These are phyloP conservation scores for Murraya paniculata DNA, from an alignment of 345 rosid genomes.

Conservation along the genomic window DNA sequence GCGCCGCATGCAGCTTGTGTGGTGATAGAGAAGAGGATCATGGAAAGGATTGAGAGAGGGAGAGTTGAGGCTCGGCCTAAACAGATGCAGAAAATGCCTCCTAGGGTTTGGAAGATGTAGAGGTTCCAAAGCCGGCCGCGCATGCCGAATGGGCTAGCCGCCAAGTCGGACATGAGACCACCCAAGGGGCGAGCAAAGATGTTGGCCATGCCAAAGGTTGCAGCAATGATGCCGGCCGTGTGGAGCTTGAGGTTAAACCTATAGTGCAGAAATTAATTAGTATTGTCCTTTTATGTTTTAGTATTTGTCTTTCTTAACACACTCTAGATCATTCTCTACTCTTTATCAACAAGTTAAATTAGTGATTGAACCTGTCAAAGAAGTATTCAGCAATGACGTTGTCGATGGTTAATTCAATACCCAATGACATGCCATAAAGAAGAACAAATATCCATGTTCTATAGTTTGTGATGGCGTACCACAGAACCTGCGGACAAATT, in stretches of 20 bases:
- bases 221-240: slow-evolving; percentile 73
- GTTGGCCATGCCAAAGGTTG: slow-evolving; percentile 84
- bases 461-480: slow-evolving; percentile 57
- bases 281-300: background rate
- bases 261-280: background rate
- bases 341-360: background rate
- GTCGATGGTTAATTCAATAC: slow-evolving; percentile 64
- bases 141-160: slow-evolving; percentile 66
- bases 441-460: slow-evolving; percentile 67
- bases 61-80: slow-evolving; percentile 67
- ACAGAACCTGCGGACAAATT: slow-evolving; percentile 31
- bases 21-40: slow-evolving; percentile 72
- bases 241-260: slow-evolving; percentile 75
- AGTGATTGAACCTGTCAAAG: slow-evolving; percentile 45
- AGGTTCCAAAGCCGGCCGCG: slow-evolving; percentile 76
- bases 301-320: background rate
- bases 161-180: slow-evolving; percentile 59
- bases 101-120: slow-evolving; percentile 73
- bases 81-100: slow-evolving; percentile 74
- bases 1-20: slow-evolving; percentile 91
- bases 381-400: slow-evolving; percentile 72
- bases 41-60: slow-evolving; percentile 53
- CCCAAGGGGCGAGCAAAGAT: slow-evolving; percentile 72
- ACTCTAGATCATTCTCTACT: background rate
- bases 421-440: slow-evolving; percentile 63